Conservation (phyloP, 257 asterid species). For the Lantana camara region DNA sequence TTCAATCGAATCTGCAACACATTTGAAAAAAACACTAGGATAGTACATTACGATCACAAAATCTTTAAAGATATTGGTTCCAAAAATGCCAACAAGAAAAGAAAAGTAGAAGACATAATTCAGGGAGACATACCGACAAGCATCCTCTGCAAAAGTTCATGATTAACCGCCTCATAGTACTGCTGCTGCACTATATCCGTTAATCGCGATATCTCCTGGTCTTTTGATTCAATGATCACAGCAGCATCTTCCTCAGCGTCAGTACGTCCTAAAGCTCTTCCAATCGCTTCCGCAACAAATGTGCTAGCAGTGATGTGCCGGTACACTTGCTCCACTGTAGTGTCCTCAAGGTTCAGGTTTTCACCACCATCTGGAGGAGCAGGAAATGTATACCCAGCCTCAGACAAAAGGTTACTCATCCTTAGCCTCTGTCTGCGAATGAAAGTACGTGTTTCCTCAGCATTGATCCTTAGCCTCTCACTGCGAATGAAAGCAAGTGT, state of each 20-base stretch:
- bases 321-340: slow-evolving; percentile 39
- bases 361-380: slow-evolving; percentile 38
- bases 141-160: slow-evolving; percentile 88
- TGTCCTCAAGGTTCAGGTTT: slow-evolving; percentile 28
- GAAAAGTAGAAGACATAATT: not conserved
- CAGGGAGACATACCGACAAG: slow-evolving; percentile 68
- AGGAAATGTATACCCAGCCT: slow-evolving; percentile 69
- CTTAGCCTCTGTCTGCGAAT: slow-evolving; percentile 74
- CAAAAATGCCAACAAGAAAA: not conserved
- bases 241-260: slow-evolving; percentile 74
- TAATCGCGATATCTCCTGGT: slow-evolving; percentile 72
- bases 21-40: not conserved
- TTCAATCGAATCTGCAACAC: slow-evolving; percentile 3
- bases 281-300: slow-evolving; percentile 64
- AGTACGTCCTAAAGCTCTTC: slow-evolving; percentile 54
- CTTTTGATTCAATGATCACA: slow-evolving; percentile 59
- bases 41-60: too few species aligned
- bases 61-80: not conserved
- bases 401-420: slow-evolving; percentile 50
- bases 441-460: slow-evolving; percentile 56
- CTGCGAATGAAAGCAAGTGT: slow-evolving; percentile 47
- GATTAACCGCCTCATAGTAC: slow-evolving; percentile 86
- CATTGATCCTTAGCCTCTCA: slow-evolving; percentile 72
- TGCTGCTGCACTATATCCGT: slow-evolving; percentile 60
- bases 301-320: slow-evolving; percentile 52